Percentiles rank a stretch among this genome's conserved stretches.
Evolutionary conservation across 257 asterid genomes (phyloP).

Genomic region (Ligustrum vulgare): DNA sequence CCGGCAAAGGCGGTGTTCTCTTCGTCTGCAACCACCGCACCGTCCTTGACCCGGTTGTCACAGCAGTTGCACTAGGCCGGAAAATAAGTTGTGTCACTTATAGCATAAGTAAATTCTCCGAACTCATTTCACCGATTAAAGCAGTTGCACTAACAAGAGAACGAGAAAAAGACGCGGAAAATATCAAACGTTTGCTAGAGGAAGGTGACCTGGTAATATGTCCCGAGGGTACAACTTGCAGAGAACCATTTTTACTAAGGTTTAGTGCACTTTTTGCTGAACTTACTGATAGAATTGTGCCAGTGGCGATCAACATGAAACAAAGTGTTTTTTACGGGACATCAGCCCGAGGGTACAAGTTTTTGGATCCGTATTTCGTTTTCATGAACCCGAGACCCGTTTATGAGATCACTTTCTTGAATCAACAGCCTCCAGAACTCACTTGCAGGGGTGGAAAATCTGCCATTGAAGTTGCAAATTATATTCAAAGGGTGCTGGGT

Average conservation of each 20-base stretch:
- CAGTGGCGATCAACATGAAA: slow-evolving; percentile 69
- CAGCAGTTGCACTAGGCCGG: slow-evolving; percentile 45
- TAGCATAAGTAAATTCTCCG: slow-evolving; percentile 81
- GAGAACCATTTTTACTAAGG: slow-evolving; percentile 79
- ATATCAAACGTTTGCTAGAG: slow-evolving; percentile 58
- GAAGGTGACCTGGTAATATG: slow-evolving; percentile 85
- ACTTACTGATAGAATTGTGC: slow-evolving; percentile 81
- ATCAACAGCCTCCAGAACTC: slow-evolving; percentile 62
- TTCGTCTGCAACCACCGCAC: slow-evolving; percentile 55
- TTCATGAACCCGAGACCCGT: slow-evolving; percentile 93
- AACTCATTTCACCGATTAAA: slow-evolving; percentile 76
- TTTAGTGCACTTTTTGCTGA: slow-evolving; percentile 92
- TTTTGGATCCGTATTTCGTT: slow-evolving; percentile 79
- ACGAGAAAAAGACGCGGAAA: slow-evolving; percentile 70
- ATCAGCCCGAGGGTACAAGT: slow-evolving; percentile 69
- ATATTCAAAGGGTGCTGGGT: slow-evolving; percentile 73
- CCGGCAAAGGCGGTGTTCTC: slow-evolving; percentile 40
- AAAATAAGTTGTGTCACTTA: slow-evolving; percentile 89
- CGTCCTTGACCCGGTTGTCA: slow-evolving; percentile 45
- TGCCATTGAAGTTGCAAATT: slow-evolving; percentile 79
- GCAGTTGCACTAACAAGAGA: slow-evolving; percentile 85
- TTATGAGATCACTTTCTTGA: slow-evolving; percentile 74
- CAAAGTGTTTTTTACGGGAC: slow-evolving; percentile 85
- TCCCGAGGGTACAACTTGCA: slow-evolving; percentile 91
- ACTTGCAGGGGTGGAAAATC: slow-evolving; percentile 67